Base-by-base conservation (phyloP, 78 protist species). In the Guillardia theta region DNA sequence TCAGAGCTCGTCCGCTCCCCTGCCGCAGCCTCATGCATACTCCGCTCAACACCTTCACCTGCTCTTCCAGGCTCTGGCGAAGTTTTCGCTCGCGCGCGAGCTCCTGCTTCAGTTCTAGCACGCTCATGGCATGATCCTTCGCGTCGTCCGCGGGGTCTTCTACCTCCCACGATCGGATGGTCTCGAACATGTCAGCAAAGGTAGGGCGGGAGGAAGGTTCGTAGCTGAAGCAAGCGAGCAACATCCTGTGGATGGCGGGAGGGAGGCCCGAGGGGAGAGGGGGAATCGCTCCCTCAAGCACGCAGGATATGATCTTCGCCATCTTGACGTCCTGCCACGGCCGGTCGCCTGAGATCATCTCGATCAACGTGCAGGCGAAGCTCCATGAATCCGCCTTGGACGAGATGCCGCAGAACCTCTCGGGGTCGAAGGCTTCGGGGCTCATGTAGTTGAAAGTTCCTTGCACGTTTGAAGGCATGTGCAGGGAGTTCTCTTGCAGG, bases 381-480 rank as follows among this genome's bases (percentile, higher is more conserved):
- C 90, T 43, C 90, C 90, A 78, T 3, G 90, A 18, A n/a, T 78
- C 90, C 33, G 90, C 48, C 43, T n/a, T 37, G 50, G 5, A 36
- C 0, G 90, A 27, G 48, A 78, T 78, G 90, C 90, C 90, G 0
- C 90, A 45, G 90, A 78, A 78, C 39, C 44, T 46, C 50, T 78
- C 90, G n/a, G 90, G 90, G 50, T 78, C 90, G 50, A 78, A 78
- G 48, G 90, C 90, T 50, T 78, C 90, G 4, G 90, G 90, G 48
- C 43, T 18, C 90, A 78, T 78, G 90, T 78, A 78, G 8, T 78
- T 78, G 48, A 78, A 78, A 22, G 90, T 78, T 4, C 90, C 90
- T 36, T 78, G 90, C n/a, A 78, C 90, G 24, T 78, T 37, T 0
- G 90, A 43, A 0, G 90, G 90, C 90, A 78, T 78, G 50, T 78